A percentile compares a stretch with the other conserved stretches of the same genome.
Evolutionary conservation across 345 rosid species (phyloP).

Genomic region (Pugionium cornutum): DNA sequence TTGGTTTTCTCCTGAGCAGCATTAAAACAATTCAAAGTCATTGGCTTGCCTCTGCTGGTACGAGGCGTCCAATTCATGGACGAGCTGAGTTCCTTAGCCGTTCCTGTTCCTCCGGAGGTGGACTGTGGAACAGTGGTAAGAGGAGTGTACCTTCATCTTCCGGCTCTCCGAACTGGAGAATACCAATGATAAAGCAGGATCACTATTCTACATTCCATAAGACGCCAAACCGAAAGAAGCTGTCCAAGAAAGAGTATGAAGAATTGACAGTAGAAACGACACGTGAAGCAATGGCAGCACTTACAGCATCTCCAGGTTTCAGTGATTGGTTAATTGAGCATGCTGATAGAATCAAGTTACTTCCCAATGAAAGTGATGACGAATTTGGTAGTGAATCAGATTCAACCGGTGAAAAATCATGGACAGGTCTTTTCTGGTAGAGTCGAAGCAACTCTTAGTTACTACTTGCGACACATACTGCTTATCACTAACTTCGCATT

Average conservation of each 20-base stretch:
- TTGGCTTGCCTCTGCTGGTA: slow-evolving; percentile 15
- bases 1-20: slow-evolving; percentile 47
- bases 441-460: no score
- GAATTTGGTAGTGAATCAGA: slow-evolving; percentile 65
- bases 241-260: slow-evolving; percentile 72
- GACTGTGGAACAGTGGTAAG: slow-evolving; percentile 52
- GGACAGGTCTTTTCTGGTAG: slow-evolving; percentile 30
- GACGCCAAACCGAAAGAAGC: slow-evolving; percentile 53
- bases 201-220: slow-evolving; percentile 77
- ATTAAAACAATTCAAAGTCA: slow-evolving; percentile 7
- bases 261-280: slow-evolving; percentile 76
- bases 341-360: slow-evolving; percentile 67
- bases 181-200: slow-evolving; percentile 34
- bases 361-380: slow-evolving; percentile 57
- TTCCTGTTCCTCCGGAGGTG: slow-evolving; percentile 32
- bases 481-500: slow-evolving; percentile 12
- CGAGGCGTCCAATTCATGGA: slow-evolving; percentile 37
- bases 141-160: slow-evolving; percentile 52
- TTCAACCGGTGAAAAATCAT: slow-evolving; percentile 51
- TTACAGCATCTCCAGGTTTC: slow-evolving; percentile 75
- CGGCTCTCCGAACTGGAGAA: slow-evolving; percentile 50
- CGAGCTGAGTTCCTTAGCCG: slow-evolving; percentile 73
- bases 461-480: background rate
- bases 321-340: slow-evolving; percentile 69
- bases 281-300: slow-evolving; percentile 57